phyloP scores from a whole-genome alignment of 129 eudicot species.

The Tagetes erecta region DNA sequence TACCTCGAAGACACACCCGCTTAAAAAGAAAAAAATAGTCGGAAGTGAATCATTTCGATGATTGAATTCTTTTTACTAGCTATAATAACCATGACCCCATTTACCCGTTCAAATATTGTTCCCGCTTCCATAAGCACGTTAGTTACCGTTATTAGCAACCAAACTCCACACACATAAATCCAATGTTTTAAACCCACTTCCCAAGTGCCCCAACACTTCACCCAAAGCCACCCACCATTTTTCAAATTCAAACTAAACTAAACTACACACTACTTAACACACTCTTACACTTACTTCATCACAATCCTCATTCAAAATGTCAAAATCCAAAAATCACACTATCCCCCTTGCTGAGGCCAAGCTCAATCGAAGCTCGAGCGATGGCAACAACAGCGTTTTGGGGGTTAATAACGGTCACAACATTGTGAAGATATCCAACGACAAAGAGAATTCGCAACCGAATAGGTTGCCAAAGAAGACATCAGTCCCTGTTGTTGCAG shows the following conservation, averaged over 20 bases:
- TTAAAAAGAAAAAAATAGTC: background rate
- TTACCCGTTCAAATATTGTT: conserved; percentile 37
- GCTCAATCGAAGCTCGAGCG: conserved; percentile 45
- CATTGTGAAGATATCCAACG: background rate
- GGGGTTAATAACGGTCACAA: conserved; percentile 25
- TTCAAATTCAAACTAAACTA: conserved; percentile 41
- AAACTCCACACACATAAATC: conserved; percentile 32
- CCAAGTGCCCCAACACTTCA: conserved; percentile 1
- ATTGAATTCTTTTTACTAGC: background rate
- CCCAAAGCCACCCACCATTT: background rate
- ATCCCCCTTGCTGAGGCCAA: conserved; percentile 64
- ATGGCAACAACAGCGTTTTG: conserved; percentile 21
- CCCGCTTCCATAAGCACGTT: conserved; percentile 38
- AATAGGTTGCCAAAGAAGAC: conserved; percentile 18
- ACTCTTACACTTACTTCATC: background rate
- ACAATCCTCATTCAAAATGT: conserved; percentile 32
- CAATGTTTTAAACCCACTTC: conserved; percentile 32
- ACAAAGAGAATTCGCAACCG: conserved; percentile 53
- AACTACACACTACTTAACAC: background rate
- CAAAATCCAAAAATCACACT: conserved; percentile 41
- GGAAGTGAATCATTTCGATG: background rate
- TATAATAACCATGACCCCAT: conserved; percentile 28
- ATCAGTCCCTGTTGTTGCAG: background rate
- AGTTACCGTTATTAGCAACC: conserved; percentile 49
- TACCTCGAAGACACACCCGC: no score